Conservation (phyloP, 2,329 filamentous ascomycete genomes). For the Sclerotinia spermophila region DNA sequence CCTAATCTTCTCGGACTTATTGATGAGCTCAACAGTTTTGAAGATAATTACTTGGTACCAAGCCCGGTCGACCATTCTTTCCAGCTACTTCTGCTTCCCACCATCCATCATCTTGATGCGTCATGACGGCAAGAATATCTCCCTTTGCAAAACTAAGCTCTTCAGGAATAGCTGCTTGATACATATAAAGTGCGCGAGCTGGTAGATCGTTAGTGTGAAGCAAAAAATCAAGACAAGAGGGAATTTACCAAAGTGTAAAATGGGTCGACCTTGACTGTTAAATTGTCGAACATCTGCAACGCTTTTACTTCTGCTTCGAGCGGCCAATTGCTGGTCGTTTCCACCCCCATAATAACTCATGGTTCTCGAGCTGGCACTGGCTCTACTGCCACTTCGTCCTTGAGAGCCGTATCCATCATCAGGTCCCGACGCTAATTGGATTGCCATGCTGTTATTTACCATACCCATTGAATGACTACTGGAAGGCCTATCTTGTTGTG, state of each 20-base stretch:
- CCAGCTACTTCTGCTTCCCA: constrained; percentile 95
- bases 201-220: constrained; percentile 28
- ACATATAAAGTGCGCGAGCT: constrained; percentile 94
- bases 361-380: constrained; percentile 45
- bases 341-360: constrained; percentile 52
- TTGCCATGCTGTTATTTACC: constrained; percentile 50
- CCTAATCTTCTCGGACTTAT: background rate
- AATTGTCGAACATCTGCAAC: constrained; percentile 78
- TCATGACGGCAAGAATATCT: constrained; percentile 81
- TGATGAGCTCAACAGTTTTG: constrained; percentile 33
- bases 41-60: constrained; percentile 67
- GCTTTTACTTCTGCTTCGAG: constrained; percentile 70
- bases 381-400: constrained; percentile 48
- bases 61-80: constrained; percentile 54
- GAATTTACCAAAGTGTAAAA: constrained; percentile 88
- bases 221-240: background rate
- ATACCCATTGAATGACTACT: constrained; percentile 14
- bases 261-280: constrained; percentile 79
- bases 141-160: constrained; percentile 91
- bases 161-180: constrained; percentile 90
- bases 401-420: constrained; percentile 58
- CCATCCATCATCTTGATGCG: constrained; percentile 97
- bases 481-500: constrained; percentile 17
- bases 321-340: constrained; percentile 37
- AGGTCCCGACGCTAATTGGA: constrained; percentile 57